Percentiles rank a stretch among this genome's conserved stretches.
These are phyloP conservation scores for Calocybe indica DNA, from an alignment of 768 basidiomycete genomes.

Conservation along the genomic window DNA sequence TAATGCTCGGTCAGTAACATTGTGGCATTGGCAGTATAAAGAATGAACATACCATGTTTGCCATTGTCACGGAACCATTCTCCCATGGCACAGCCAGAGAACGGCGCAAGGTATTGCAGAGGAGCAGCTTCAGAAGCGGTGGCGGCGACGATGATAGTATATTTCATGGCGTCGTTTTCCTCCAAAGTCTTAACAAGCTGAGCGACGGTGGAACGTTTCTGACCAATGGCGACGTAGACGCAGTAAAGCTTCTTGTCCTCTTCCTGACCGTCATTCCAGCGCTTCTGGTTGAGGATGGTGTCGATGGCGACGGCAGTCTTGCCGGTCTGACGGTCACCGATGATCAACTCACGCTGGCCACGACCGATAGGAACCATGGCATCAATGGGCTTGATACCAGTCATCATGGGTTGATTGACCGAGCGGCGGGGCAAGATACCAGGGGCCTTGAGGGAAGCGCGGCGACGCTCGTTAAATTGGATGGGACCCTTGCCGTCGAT, in stretches of 20 bases:
- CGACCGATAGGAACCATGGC: slow-evolving; percentile 99
- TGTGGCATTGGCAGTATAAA: not conserved
- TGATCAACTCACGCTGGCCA: slow-evolving; percentile 99
- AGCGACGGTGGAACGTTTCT: slow-evolving; percentile 99
- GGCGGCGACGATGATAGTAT: slow-evolving; percentile 98
- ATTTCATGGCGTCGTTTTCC: slow-evolving; percentile 99
- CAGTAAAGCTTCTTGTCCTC: slow-evolving; percentile 99
- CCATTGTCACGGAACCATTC: slow-evolving; percentile 99
- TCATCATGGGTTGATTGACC: slow-evolving; percentile 99
- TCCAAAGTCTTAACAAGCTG: slow-evolving; percentile 99
- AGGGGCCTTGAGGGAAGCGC: slow-evolving; percentile 97
- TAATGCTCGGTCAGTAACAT: slow-evolving; percentile 8
- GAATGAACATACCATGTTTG: slow-evolving; percentile 79
- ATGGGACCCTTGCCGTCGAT: slow-evolving; percentile 99
- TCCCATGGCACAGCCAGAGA: slow-evolving; percentile 99
- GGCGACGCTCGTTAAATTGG: slow-evolving; percentile 86
- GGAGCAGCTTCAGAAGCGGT: slow-evolving; percentile 99
- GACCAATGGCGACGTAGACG: slow-evolving; percentile 98
- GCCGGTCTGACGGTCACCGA: slow-evolving; percentile 99
- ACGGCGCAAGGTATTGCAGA: slow-evolving; percentile 98
- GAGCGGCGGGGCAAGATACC: slow-evolving; percentile 99
- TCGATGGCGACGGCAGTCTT: slow-evolving; percentile 99
- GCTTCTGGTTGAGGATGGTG: slow-evolving; percentile 99
- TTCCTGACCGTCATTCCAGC: slow-evolving; percentile 98
- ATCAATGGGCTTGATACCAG: slow-evolving; percentile 99